Evolutionary conservation across 805 yeast species (phyloP).

Genomic region (Wickerhamiella domercqiae): DNA sequence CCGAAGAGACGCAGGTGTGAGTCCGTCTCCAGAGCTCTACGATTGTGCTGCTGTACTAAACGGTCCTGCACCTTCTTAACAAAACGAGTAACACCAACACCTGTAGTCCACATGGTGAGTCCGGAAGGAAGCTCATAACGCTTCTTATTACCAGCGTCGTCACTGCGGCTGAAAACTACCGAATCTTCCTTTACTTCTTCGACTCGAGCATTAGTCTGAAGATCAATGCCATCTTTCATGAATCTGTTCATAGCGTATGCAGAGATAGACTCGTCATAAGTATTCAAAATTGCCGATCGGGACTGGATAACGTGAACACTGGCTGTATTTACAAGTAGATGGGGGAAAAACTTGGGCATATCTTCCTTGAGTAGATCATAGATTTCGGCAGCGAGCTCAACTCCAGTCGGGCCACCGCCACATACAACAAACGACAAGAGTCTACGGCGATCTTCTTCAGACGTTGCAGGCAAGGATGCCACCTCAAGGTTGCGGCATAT

Average conservation of each 20-base stretch:
- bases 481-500: constrained; percentile 41
- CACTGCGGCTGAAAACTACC: constrained; percentile 39
- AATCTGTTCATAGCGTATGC: constrained; percentile 52
- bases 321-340: constrained; percentile 43
- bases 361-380: constrained; percentile 54
- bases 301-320: constrained; percentile 58
- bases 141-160: constrained; percentile 27
- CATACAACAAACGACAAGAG: constrained; percentile 49
- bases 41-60: constrained; percentile 40
- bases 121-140: constrained; percentile 46
- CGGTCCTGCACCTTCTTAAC: constrained; percentile 39
- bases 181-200: constrained; percentile 39
- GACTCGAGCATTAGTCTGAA: constrained; percentile 50
- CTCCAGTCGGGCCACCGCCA: constrained; percentile 69
- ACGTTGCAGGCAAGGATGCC: constrained; percentile 51
- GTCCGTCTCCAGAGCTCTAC: constrained; percentile 63
- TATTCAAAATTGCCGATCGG: constrained; percentile 49
- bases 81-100: constrained; percentile 51
- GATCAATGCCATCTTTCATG: constrained; percentile 45
- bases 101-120: constrained; percentile 61
- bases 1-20: constrained; percentile 57
- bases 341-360: constrained; percentile 40
- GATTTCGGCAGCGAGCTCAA: constrained; percentile 58
- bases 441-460: constrained; percentile 46
- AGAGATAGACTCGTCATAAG: constrained; percentile 50